A percentile compares a stretch with the other conserved stretches of the same genome.
phyloP scores from a whole-genome alignment of 2,329 filamentous ascomycete species.

The Lecanosticta acicola region DNA sequence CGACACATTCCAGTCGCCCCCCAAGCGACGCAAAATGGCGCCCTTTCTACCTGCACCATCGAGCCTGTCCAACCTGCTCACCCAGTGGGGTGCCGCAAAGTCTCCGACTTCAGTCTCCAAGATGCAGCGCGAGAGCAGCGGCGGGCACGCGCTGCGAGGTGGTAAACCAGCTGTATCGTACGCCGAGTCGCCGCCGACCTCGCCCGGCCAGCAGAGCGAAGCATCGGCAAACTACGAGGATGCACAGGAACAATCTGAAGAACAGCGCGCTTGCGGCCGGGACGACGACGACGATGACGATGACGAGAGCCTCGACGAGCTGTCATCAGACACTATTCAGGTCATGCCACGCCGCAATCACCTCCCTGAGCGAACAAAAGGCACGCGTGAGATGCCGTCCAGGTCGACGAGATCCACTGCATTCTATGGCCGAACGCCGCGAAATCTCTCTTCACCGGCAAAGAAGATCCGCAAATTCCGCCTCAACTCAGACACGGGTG shows the following conservation, averaged over 20 bases:
- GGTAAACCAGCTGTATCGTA: conserved; percentile 15
- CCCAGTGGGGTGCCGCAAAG: conserved; percentile 24
- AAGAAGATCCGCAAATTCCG: conserved; percentile 8
- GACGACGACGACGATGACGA: background rate
- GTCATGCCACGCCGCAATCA: conserved; percentile 13
- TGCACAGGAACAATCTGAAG: conserved; percentile 3
- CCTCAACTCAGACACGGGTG: conserved; percentile 15
- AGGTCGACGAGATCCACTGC: conserved; percentile 23
- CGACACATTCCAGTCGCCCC: conserved; percentile 12
- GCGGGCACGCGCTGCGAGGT: conserved; percentile 13
- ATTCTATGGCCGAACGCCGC: conserved; percentile 18
- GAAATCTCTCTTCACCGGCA: conserved; percentile 11
- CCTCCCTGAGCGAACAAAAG: background rate
- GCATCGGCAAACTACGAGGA: background rate
- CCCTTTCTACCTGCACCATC: conserved; percentile 13
- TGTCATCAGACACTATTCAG: conserved; percentile 22
- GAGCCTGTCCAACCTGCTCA: conserved; percentile 22
- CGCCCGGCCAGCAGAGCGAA: conserved; percentile 6
- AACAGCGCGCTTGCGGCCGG: too few species aligned
- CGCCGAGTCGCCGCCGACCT: conserved; percentile 17
- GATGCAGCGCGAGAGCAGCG: conserved; percentile 18
- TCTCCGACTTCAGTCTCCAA: conserved; percentile 24
- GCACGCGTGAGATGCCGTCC: conserved; percentile 22
- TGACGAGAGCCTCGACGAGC: conserved; percentile 22
- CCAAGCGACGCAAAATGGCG: conserved; percentile 20